Percentiles rank a stretch among this genome's conserved stretches.
phyloP scores from a whole-genome alignment of 371 early-diverging fungal species.

The Mucor circinelloides region DNA sequence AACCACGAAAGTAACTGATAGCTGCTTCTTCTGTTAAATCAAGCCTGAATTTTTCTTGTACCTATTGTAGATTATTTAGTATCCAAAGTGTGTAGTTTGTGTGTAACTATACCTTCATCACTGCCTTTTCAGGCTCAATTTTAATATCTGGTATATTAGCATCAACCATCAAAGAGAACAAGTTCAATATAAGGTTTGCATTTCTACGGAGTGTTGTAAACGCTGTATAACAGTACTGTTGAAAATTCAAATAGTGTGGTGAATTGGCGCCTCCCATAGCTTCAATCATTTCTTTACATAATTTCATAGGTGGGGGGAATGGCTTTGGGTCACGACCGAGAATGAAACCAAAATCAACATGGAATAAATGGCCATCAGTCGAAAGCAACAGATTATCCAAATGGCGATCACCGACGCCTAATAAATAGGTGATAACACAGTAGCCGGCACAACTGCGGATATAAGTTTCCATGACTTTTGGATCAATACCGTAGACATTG shows the following conservation, averaged over 20 bases:
- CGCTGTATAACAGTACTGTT: slow-evolving; percentile 89
- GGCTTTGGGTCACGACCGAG: slow-evolving; percentile 98
- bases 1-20: slow-evolving; percentile 86
- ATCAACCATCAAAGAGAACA: slow-evolving; percentile 95
- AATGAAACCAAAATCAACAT: slow-evolving; percentile 98
- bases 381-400: slow-evolving; percentile 95
- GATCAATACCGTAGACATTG: slow-evolving; percentile 71
- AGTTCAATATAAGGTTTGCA: slow-evolving; percentile 92
- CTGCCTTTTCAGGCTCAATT: slow-evolving; percentile 95
- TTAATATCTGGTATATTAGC: slow-evolving; percentile 95
- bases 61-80: slow-evolving; percentile 42
- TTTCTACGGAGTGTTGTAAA: slow-evolving; percentile 91
- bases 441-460: slow-evolving; percentile 96
- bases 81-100: background rate
- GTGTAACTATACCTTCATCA: slow-evolving; percentile 72
- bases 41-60: slow-evolving; percentile 92
- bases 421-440: slow-evolving; percentile 95
- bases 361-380: slow-evolving; percentile 89
- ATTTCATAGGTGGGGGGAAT: slow-evolving; percentile 98
- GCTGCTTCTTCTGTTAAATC: slow-evolving; percentile 95
- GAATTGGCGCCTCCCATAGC: slow-evolving; percentile 95
- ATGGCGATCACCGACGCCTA: slow-evolving; percentile 99
- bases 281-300: slow-evolving; percentile 99
- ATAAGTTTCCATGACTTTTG: slow-evolving; percentile 91
- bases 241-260: slow-evolving; percentile 82